Base-by-base conservation (phyloP, 2,329 filamentous ascomycete species). In the Ramichloridium luteum region DNA sequence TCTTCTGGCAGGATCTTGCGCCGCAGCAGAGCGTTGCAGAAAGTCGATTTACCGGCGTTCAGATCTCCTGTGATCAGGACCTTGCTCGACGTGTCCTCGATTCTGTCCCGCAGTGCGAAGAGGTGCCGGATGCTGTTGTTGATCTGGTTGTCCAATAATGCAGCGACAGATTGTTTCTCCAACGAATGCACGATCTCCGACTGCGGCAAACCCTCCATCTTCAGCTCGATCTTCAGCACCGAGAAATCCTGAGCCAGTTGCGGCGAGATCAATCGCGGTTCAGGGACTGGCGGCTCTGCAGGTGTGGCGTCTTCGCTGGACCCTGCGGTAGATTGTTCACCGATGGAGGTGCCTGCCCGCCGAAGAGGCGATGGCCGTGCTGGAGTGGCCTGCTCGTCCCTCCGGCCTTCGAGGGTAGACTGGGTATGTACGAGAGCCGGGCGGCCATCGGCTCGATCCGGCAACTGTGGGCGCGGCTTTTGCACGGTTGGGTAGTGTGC, bases 21-120 rank as follows among this genome's bases (percentile, higher is more conserved):
- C 38, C 90, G 78, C 25, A 98, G 61, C 2, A 98, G 65, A n/a
- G 90, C 90, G 57, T 98, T 98, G 62, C 90, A 98, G 49, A 98
- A 98, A 1, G 90, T 98, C 3, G 90, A 98, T 55, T 98, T 98
- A 51, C 90, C 90, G 6, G 90, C 88, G 52, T 98, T 98, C 32
- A 98, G 60, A 54, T 98, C 90, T 50, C 90, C 90, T 0, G 90
- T 98, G 12, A 98, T 77, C 36, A 98, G 62, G 1, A 98, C 90
- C 57, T 98, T 98, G 60, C 88, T 96, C 4, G 88, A 83, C 0
- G 84, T 96, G 57, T 98, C 90, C 54, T 96, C 90, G 40, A 98
- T 98, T 32, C 90, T 77, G 44, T 96, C 90, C 38, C 85, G 77
- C 18, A 98, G 67, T 0, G 82, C 76, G 34, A 83, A 68, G 2